Percentiles rank a stretch among this genome's conserved stretches.
Conservation (phyloP, 2,329 filamentous ascomycete genomes). For the Aspergillus eucalypticola region DNA sequence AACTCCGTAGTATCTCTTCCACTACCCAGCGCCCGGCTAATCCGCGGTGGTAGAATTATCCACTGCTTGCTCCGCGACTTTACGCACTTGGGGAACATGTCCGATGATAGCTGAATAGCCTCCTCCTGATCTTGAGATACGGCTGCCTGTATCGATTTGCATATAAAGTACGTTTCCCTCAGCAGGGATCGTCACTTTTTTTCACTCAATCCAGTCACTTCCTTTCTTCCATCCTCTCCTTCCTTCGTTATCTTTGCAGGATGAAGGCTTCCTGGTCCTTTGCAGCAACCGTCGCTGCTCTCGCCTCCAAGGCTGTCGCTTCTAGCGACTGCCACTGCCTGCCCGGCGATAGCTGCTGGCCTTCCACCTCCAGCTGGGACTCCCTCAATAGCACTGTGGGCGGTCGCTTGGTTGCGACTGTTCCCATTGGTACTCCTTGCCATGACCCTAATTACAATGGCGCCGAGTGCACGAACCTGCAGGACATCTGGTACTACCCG, state of each 20-base stretch:
- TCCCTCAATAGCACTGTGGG: slow-evolving; percentile 39
- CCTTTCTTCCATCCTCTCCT: slow-evolving; percentile 4
- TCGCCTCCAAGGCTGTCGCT: slow-evolving; percentile 15
- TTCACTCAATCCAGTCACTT: not conserved
- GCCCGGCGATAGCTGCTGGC: slow-evolving; percentile 43
- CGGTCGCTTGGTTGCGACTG: slow-evolving; percentile 41
- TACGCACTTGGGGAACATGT: slow-evolving; percentile 26
- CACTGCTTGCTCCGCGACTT: slow-evolving; percentile 2
- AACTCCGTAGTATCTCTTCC: not conserved
- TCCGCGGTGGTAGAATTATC: slow-evolving; percentile 1
- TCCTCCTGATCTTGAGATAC: not conserved
- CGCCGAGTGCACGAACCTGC: slow-evolving; percentile 21
- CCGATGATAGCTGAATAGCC: slow-evolving; percentile 18
- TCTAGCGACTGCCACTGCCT: slow-evolving; percentile 25
- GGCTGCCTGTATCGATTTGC: not conserved
- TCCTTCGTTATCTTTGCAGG: slow-evolving; percentile 7
- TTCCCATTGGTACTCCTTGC: slow-evolving; percentile 41
- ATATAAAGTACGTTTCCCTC: not conserved
- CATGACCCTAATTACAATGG: slow-evolving; percentile 32
- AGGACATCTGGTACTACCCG: slow-evolving; percentile 29
- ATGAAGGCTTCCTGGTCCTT: slow-evolving; percentile 29
- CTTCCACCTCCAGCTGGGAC: slow-evolving; percentile 33
- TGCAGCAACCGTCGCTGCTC: slow-evolving; percentile 14
- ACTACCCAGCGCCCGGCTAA: not conserved
- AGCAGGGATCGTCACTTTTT: not conserved